A percentile compares a stretch with the other conserved stretches of the same genome.
Evolutionary conservation across 345 rosid genomes (phyloP).

Genomic region (Noccaea caerulescens): DNA sequence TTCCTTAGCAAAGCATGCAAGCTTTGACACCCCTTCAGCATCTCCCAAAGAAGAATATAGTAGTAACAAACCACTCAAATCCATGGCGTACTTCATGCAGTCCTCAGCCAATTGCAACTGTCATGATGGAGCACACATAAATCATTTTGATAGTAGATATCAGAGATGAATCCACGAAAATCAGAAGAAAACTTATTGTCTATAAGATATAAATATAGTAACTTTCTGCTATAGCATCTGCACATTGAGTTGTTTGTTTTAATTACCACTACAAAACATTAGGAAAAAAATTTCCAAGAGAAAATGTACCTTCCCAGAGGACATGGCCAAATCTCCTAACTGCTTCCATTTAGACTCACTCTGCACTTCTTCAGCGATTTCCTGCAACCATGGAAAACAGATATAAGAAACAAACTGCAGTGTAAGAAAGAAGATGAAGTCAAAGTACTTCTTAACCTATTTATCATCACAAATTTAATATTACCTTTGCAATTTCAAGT

Average conservation of each 20-base stretch:
- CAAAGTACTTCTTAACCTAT: background rate
- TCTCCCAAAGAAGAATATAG: slow-evolving; percentile 97
- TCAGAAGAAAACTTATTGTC: slow-evolving; percentile 12
- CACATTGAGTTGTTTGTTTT: background rate
- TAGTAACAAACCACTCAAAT: slow-evolving; percentile 92
- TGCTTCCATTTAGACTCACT: slow-evolving; percentile 99
- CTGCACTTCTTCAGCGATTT: slow-evolving; percentile 78
- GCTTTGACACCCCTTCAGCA: slow-evolving; percentile 85
- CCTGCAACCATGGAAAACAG: slow-evolving; percentile 53
- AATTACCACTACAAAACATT: slow-evolving; percentile 1
- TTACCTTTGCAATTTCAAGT: slow-evolving; percentile 88
- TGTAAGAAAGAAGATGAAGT: background rate
- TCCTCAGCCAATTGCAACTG: slow-evolving; percentile 99
- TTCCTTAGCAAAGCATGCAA: slow-evolving; percentile 84
- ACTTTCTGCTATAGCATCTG: background rate
- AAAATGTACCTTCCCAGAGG: slow-evolving; percentile 75
- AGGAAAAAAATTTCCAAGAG: background rate
- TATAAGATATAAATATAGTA: background rate
- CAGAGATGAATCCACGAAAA: slow-evolving; percentile 1
- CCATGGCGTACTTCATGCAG: slow-evolving; percentile 88
- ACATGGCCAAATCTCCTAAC: slow-evolving; percentile 96
- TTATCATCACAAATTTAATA: slow-evolving; percentile 20
- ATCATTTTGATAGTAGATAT: slow-evolving; percentile 1
- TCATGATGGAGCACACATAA: slow-evolving; percentile 42
- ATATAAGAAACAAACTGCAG: background rate